Conservation (phyloP, 352 stramenopile species). For the Chrysophaeum taylorii region DNA sequence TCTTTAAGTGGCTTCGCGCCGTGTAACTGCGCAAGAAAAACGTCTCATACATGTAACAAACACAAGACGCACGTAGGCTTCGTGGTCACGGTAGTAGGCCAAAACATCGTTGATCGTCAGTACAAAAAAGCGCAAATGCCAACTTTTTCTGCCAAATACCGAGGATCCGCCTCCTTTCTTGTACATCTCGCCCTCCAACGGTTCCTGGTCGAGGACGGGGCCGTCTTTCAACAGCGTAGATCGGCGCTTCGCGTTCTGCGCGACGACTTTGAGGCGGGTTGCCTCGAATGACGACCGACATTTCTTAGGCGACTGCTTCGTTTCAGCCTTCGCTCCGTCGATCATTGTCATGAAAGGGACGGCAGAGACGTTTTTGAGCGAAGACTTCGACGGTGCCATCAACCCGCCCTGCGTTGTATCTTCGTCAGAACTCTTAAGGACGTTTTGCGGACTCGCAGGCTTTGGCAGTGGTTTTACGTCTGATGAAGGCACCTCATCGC, state of each 20-base stretch:
- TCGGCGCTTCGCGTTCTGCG: neutral
- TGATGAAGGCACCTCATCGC: no score
- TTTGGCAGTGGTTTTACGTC: no score
- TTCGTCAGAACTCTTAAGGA: no score
- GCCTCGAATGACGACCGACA: neutral
- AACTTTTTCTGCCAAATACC: constrained; percentile 13
- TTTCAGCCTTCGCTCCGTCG: neutral
- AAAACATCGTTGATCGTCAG: neutral
- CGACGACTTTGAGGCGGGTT: constrained; percentile 1
- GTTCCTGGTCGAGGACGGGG: neutral
- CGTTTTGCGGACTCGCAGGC: no score
- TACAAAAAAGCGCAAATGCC: constrained; percentile 14
- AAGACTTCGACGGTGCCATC: neutral
- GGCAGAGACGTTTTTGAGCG: neutral
- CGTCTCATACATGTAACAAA: no score
- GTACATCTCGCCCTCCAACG: constrained; percentile 9
- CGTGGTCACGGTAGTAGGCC: neutral
- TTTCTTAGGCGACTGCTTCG: neutral
- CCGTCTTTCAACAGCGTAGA: neutral
- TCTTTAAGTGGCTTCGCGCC: no score
- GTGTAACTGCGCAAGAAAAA: no score
- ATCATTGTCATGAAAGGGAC: neutral
- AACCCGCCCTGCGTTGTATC: no score
- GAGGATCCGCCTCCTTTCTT: constrained; percentile 15
- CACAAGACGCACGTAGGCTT: neutral